Evolutionary conservation across 768 basidiomycete species (phyloP).

Genomic region (Mycena epipterygia): DNA sequence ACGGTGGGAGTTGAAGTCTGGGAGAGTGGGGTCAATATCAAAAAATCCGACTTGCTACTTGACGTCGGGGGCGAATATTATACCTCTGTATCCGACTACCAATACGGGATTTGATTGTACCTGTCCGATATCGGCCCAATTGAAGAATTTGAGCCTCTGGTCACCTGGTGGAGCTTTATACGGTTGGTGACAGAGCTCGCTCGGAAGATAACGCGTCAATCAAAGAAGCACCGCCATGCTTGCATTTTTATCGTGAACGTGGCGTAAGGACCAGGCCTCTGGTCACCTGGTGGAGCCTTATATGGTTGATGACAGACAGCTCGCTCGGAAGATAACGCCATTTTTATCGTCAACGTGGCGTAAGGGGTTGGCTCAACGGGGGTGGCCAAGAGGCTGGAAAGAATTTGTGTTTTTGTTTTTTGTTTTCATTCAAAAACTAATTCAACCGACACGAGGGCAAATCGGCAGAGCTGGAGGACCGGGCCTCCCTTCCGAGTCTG

Average conservation of each 20-base stretch:
- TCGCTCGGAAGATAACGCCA: not conserved
- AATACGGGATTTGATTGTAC: not conserved
- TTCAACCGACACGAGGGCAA: too few relatives aligned
- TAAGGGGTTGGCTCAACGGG: not conserved
- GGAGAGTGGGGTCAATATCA: too few relatives aligned
- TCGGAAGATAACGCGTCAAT: not conserved
- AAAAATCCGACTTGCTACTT: too few relatives aligned
- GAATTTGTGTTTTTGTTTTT: too few relatives aligned
- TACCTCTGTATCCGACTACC: constrained; percentile 2
- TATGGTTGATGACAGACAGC: not conserved
- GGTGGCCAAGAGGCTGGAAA: not conserved
- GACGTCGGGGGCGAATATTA: not conserved
- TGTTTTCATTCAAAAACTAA: too few relatives aligned
- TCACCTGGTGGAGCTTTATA: not conserved
- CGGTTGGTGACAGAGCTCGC: not conserved
- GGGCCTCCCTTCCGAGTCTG: too few relatives aligned
- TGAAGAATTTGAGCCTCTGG: constrained; percentile 3
- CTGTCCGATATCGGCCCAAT: not conserved
- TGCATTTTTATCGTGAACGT: not conserved
- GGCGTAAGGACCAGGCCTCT: not conserved
- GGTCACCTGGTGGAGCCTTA: not conserved
- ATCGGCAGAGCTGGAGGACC: too few relatives aligned
- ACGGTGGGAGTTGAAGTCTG: not conserved
- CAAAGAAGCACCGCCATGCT: not conserved
- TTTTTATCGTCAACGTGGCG: not conserved